A percentile compares a stretch with the other conserved stretches of the same genome.
phyloP scores from a whole-genome alignment of 2,329 filamentous ascomycete species.

The Diplodia corticola region DNA sequence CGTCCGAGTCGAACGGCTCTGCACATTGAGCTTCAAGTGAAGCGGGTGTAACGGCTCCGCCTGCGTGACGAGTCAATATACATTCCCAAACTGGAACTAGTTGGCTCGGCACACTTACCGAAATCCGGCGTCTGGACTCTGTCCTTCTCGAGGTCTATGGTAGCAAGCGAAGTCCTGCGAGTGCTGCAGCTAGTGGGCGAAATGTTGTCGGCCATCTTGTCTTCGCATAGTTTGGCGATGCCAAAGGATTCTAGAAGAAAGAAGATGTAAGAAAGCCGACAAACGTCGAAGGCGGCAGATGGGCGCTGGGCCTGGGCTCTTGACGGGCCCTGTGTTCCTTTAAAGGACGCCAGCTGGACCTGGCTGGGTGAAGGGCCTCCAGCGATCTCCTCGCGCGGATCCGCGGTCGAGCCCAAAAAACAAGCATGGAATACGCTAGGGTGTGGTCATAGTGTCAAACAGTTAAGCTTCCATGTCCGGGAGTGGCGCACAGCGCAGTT shows the following conservation, averaged over 20 bases:
- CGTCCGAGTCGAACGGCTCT: not conserved
- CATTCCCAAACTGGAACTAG: too few relatives aligned
- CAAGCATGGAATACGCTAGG: not conserved
- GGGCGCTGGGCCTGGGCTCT: not conserved
- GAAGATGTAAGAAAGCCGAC: not conserved
- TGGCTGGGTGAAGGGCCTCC: not conserved
- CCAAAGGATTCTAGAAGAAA: not conserved
- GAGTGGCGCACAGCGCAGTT: slow-evolving; percentile 6
- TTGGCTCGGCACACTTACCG: not conserved
- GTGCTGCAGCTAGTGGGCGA: not conserved
- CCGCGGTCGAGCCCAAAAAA: slow-evolving; percentile 4
- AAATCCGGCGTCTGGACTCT: not conserved
- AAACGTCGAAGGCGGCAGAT: not conserved
- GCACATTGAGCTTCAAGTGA: slow-evolving; percentile 7
- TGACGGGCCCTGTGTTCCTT: not conserved
- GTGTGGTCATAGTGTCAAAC: not conserved
- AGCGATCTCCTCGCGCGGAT: slow-evolving; percentile 5
- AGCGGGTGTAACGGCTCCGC: not conserved
- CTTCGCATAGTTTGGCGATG: not conserved
- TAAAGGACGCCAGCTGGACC: slow-evolving; percentile 7
- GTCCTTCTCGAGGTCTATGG: not conserved
- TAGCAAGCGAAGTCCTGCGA: not conserved
- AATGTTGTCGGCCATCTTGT: slow-evolving; percentile 1
- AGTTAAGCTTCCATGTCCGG: slow-evolving; percentile 16
- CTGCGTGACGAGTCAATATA: not conserved